phyloP scores from a whole-genome alignment of 2,329 filamentous ascomycete species.

The Xylariaceae sp. region DNA sequence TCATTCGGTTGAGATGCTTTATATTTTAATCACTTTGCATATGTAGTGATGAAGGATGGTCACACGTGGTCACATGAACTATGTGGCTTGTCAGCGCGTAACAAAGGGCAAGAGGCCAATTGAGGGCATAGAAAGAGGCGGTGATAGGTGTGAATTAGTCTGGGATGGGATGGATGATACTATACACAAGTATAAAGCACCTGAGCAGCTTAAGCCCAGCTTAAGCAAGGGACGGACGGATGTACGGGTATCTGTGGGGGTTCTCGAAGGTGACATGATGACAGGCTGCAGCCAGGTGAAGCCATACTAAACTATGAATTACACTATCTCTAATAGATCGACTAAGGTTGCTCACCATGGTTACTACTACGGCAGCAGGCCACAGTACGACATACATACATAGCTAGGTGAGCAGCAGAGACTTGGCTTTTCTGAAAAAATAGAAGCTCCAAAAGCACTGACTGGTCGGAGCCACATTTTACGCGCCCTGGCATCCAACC shows the following conservation, averaged over 20 bases:
- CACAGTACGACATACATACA: too few relatives aligned
- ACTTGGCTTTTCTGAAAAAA: too few relatives aligned
- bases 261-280: slow-evolving; percentile 22
- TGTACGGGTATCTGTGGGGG: slow-evolving; percentile 1
- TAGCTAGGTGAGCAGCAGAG: too few relatives aligned
- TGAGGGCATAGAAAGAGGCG: slow-evolving; percentile 21
- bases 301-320: too few relatives aligned
- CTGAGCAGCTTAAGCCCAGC: slow-evolving; percentile 1
- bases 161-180: slow-evolving; percentile 17
- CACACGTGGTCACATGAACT: slow-evolving; percentile 12
- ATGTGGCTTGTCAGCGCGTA: slow-evolving; percentile 23
- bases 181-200: slow-evolving; percentile 10
- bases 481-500: slow-evolving; percentile 45
- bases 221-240: neutral
- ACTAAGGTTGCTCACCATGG: too few relatives aligned
- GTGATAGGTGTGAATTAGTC: slow-evolving; percentile 15
- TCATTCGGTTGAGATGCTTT: neutral
- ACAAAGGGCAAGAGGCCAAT: slow-evolving; percentile 12
- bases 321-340: too few relatives aligned
- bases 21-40: slow-evolving; percentile 19
- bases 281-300: neutral
- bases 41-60: slow-evolving; percentile 16
- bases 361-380: too few relatives aligned
- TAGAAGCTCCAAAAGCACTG: too few relatives aligned
- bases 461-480: slow-evolving; percentile 26